Conservation (phyloP, 2,329 filamentous ascomycete genomes). For the Neofusicoccum parvum region DNA sequence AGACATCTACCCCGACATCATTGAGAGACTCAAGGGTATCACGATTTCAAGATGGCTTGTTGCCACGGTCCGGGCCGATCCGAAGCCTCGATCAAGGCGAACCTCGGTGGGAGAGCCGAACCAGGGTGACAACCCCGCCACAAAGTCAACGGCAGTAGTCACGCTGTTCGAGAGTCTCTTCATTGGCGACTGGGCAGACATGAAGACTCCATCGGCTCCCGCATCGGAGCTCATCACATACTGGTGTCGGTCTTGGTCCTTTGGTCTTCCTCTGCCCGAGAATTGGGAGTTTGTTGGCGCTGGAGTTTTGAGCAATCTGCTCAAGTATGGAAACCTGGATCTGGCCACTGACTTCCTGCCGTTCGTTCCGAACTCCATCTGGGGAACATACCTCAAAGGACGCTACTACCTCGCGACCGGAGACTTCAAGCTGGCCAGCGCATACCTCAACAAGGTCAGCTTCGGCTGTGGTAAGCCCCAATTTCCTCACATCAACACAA, state of each 20-base stretch:
- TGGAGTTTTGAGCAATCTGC: constrained; percentile 47
- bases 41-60: constrained; percentile 38
- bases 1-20: constrained; percentile 68
- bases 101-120: constrained; percentile 1
- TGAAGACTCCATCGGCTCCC: constrained; percentile 36
- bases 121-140: constrained; percentile 14
- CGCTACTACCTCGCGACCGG: constrained; percentile 74
- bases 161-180: constrained; percentile 44
- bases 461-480: constrained; percentile 73
- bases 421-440: constrained; percentile 72
- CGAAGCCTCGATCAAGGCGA: constrained; percentile 7
- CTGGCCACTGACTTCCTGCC: constrained; percentile 67
- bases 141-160: constrained; percentile 23
- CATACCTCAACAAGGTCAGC: constrained; percentile 79
- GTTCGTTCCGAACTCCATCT: constrained; percentile 60
- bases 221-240: constrained; percentile 43
- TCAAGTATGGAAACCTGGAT: constrained; percentile 46
- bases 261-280: constrained; percentile 25
- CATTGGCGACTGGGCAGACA: constrained; percentile 34
- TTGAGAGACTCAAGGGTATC: constrained; percentile 39
- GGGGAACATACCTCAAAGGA: constrained; percentile 78
- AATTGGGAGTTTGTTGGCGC: constrained; percentile 38
- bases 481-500: not conserved
- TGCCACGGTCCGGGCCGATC: constrained; percentile 7
- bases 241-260: constrained; percentile 51